Evolutionary conservation across 768 basidiomycete genomes (phyloP).

Genomic region (Mycena latifolia): DNA sequence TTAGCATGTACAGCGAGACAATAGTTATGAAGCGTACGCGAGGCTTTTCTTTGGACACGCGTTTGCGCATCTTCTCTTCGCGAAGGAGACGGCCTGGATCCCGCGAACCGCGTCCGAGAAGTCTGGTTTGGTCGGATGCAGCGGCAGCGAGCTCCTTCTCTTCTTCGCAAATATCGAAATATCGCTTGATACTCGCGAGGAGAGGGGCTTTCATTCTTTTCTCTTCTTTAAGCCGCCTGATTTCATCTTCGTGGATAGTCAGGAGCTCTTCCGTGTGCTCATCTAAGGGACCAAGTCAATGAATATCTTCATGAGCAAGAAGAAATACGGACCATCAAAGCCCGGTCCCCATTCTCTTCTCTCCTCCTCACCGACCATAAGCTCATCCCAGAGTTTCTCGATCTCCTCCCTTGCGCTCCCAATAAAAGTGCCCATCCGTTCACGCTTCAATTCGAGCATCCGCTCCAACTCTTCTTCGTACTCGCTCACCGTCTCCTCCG

Average conservation of each 20-base stretch:
- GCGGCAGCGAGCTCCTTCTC: slow-evolving; percentile 88
- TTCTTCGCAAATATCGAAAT: slow-evolving; percentile 91
- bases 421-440: slow-evolving; percentile 89
- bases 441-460: slow-evolving; percentile 90
- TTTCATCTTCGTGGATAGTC: slow-evolving; percentile 87
- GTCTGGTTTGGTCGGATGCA: slow-evolving; percentile 83
- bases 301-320: slow-evolving; percentile 6
- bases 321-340: slow-evolving; percentile 73
- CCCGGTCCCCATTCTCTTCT: slow-evolving; percentile 85
- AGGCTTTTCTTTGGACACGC: slow-evolving; percentile 93
- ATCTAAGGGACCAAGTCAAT: slow-evolving; percentile 56
- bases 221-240: slow-evolving; percentile 85
- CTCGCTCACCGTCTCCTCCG: slow-evolving; percentile 78
- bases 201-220: slow-evolving; percentile 82
- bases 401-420: slow-evolving; percentile 87
- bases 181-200: slow-evolving; percentile 83
- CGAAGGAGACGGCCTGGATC: slow-evolving; percentile 89
- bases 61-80: slow-evolving; percentile 98
- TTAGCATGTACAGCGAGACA: slow-evolving; percentile 3
- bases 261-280: slow-evolving; percentile 92
- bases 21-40: slow-evolving; percentile 66
- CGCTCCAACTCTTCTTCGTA: slow-evolving; percentile 93
- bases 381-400: slow-evolving; percentile 82
- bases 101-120: slow-evolving; percentile 83
- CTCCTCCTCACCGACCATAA: slow-evolving; percentile 89